A percentile compares a stretch with the other conserved stretches of the same genome.
phyloP scores from a whole-genome alignment of 768 basidiomycete species.

The Amyloporia xantha region DNA sequence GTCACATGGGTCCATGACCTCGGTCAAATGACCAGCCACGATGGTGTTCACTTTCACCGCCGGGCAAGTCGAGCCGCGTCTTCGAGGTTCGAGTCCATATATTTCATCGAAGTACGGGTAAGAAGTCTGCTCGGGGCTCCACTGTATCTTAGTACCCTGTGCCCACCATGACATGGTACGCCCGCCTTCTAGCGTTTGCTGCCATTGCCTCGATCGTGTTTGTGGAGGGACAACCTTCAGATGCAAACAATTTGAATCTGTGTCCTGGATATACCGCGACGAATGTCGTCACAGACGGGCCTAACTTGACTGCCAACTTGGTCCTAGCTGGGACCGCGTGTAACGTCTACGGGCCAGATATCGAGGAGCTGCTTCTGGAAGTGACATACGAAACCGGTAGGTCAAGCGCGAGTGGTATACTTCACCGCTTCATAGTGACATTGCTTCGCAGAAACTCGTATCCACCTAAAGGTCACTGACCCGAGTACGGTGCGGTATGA shows the following conservation, averaged over 20 bases:
- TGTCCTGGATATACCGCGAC: constrained; percentile 55
- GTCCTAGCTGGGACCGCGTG: constrained; percentile 46
- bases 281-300: constrained; percentile 34
- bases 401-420: constrained; percentile 11
- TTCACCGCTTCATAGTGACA: too few species aligned
- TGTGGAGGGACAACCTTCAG: neutral
- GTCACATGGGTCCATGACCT: too few species aligned
- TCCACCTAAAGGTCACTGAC: constrained; percentile 61
- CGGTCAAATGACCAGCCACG: too few species aligned
- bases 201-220: neutral
- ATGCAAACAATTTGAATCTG: constrained; percentile 17
- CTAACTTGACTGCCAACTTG: constrained; percentile 44
- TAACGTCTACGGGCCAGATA: constrained; percentile 54
- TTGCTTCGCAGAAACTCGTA: constrained; percentile 37
- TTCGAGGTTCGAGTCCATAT: too few species aligned
- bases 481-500: constrained; percentile 46
- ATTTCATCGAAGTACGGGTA: too few species aligned
- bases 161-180: neutral
- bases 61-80: too few species aligned
- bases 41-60: too few species aligned
- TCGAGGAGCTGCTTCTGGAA: constrained; percentile 37
- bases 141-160: too few species aligned
- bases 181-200: neutral
- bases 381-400: constrained; percentile 57
- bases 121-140: too few species aligned